phyloP scores from a whole-genome alignment of 2,329 filamentous ascomycete genomes.

The Alternaria arbusti region DNA sequence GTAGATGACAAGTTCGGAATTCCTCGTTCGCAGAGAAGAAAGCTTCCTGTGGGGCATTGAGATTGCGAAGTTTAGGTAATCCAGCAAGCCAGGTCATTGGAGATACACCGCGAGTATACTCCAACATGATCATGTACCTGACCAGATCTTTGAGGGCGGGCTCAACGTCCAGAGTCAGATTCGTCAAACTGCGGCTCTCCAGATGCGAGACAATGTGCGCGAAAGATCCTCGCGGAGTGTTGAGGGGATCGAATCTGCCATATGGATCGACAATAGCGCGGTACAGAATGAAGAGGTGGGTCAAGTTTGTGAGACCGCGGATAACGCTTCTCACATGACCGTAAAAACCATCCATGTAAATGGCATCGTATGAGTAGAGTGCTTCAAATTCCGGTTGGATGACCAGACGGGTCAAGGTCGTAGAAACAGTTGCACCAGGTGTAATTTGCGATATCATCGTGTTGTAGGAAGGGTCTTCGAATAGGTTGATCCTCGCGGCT shows the following conservation, averaged over 20 bases:
- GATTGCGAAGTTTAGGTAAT: not conserved
- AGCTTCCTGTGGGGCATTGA: not conserved
- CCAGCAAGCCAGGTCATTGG: not conserved
- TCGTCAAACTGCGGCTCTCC: not conserved
- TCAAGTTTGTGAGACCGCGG: not conserved
- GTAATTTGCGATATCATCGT: not conserved
- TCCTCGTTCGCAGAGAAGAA: not conserved
- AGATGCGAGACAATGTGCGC: not conserved
- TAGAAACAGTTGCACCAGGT: not conserved
- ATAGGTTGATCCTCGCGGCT: not conserved
- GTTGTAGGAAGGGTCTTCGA: not conserved
- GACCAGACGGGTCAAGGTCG: not conserved
- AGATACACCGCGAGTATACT: not conserved
- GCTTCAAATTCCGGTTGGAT: not conserved
- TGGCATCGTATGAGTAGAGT: not conserved
- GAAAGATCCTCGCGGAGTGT: not conserved
- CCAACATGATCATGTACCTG: not conserved
- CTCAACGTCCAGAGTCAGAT: not conserved
- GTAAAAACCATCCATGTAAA: not conserved
- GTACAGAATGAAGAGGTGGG: not conserved
- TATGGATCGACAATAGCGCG: not conserved
- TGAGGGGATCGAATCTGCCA: rapidly evolving
- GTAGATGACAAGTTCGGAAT: not conserved
- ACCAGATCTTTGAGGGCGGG: not conserved
- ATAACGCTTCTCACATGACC: not conserved